Evolutionary conservation across 2,329 filamentous ascomycete genomes (phyloP).

Genomic region (Albophoma yamanashiensis): DNA sequence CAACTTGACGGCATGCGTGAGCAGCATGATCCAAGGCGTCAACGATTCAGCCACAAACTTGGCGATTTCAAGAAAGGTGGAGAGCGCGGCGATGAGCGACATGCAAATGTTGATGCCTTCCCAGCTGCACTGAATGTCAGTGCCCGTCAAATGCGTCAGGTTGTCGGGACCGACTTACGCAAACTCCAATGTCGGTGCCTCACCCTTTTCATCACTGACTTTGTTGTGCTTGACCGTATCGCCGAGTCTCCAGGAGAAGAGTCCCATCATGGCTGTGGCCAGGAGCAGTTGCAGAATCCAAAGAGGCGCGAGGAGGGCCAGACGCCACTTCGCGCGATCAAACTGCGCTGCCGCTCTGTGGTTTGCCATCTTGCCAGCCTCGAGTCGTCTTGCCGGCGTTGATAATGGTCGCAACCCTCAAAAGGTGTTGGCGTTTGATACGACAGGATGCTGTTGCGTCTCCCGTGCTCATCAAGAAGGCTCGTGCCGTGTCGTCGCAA

Average conservation of each 20-base stretch:
- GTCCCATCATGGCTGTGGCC: constrained; percentile 33
- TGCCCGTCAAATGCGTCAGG: background rate
- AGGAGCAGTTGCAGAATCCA: constrained; percentile 39
- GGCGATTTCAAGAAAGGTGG: constrained; percentile 36
- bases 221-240: constrained; percentile 31
- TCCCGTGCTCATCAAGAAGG: background rate
- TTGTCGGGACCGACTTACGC: constrained; percentile 29
- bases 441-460: background rate
- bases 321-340: constrained; percentile 39
- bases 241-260: constrained; percentile 43
- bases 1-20: constrained; percentile 39
- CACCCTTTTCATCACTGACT: constrained; percentile 26
- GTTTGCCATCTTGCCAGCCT: constrained; percentile 17
- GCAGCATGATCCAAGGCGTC: constrained; percentile 43
- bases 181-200: constrained; percentile 34
- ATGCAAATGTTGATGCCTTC: constrained; percentile 40
- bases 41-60: constrained; percentile 36
- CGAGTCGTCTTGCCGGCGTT: background rate
- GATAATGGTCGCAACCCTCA: background rate
- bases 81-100: constrained; percentile 32
- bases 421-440: background rate
- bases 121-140: constrained; percentile 30
- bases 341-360: constrained; percentile 43
- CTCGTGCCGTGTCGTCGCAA: background rate
- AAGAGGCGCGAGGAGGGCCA: constrained; percentile 33